Evolutionary conservation across 1,284 basidiomycete species (phyloP).

Genomic region (Macrocybe sp.): DNA sequence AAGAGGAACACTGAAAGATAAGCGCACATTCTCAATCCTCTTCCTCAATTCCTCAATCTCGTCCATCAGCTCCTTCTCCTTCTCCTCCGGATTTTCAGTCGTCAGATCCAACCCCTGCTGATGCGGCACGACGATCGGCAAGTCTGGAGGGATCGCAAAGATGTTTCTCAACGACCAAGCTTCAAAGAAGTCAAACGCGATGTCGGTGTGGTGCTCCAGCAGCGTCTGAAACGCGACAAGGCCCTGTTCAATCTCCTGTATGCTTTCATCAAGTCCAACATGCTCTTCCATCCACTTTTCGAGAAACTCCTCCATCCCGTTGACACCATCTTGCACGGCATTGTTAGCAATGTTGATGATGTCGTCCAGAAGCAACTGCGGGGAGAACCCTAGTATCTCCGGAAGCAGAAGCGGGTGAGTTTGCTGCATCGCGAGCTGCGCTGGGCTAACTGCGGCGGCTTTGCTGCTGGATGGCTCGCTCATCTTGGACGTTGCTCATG

Average conservation of each 20-base stretch:
- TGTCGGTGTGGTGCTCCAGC: constrained; percentile 71
- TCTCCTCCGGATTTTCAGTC: constrained; percentile 9
- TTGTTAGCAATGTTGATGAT: constrained; percentile 66
- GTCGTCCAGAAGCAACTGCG: constrained; percentile 65
- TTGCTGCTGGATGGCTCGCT: no score
- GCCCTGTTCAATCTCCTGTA: constrained; percentile 67
- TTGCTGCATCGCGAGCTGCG: no score
- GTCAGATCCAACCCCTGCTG: constrained; percentile 15
- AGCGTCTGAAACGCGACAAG: constrained; percentile 74
- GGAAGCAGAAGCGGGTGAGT: constrained; percentile 44
- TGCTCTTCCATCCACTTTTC: constrained; percentile 57
- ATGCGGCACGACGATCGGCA: constrained; percentile 59
- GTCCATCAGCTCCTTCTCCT: constrained; percentile 30
- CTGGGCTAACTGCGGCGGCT: no score
- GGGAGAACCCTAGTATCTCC: constrained; percentile 62
- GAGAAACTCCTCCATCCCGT: constrained; percentile 71
- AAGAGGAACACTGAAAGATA: constrained; percentile 5
- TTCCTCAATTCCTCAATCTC: constrained; percentile 29
- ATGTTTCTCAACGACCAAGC: constrained; percentile 76
- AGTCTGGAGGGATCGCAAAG: constrained; percentile 58
- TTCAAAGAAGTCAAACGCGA: constrained; percentile 79
- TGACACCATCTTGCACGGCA: constrained; percentile 62
- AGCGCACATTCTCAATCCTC: constrained; percentile 54
- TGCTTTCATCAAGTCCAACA: constrained; percentile 41
- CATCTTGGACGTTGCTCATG: no score